Base-by-base conservation (phyloP, 176 grass and related monocot genomes). In the Musa troglodytarum region DNA sequence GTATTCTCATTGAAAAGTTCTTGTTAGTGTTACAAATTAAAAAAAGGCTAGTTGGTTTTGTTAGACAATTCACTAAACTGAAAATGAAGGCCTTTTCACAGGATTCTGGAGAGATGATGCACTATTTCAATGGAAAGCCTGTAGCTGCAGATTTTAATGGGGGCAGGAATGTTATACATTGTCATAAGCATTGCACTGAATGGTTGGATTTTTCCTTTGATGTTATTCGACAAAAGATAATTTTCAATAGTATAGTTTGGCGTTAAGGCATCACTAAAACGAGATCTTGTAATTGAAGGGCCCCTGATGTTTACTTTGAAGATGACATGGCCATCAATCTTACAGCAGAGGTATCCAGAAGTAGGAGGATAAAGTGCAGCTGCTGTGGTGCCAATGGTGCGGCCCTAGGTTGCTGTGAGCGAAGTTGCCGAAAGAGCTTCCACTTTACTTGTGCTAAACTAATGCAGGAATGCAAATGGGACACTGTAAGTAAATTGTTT, bases 351-450 rank as follows among this genome's bases (percentile, higher is more conserved):
- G 62, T 97, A 57, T 80, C 87, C 64, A 92, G 93, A 88, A 97
- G 93, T 71, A 90, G 72, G 74, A 83, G 93, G 50, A 90, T 97
- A 56, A 97, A 97, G 78, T 97, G 93, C 71, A 81, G 85, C 77
- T 92, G 85, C 82, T 97, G 93, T 79, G 93, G 88, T 74, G 76
- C 88, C 74, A 97, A 90, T 88, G 93, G 93, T n/a, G 93, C 93
- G 23, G 87, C 90, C 34, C 90, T 97, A 75, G 93, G 93, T 75
- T 97, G 93, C 80, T 90, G 88, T 52, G 90, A 92, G 74, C 88
- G 49, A 73, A 85, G 64, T 79, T 97, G 93, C 29, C 77, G 93
- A 25, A 93, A 87, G 87, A 97, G 93, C 65, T 97, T 97, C 68
- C 93, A 97, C 25, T 81, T 88, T 82, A 97, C 86, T 52, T 97